Evolutionary conservation across 208 protist species (phyloP), one percentile per base, ranked within the genome.

Genomic region (Trypanosomatidae sp.): DNA sequence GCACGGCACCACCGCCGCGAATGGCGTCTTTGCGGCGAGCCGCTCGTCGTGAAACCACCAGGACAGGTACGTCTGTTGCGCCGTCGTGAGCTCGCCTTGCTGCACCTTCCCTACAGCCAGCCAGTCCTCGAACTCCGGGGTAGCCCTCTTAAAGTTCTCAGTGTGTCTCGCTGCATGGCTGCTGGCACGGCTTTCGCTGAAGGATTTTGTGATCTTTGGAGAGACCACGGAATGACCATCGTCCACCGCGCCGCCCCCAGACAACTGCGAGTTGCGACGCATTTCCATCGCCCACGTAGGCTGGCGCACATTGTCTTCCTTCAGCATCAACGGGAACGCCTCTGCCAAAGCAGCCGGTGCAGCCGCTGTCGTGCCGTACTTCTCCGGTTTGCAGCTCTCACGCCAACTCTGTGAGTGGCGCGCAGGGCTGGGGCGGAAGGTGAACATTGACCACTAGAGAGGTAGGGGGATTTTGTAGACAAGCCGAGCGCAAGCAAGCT

Each of bases 1-100:
- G 73, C 81, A 94, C 9, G 86, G 86, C 22, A 89, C 83, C 58
- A 94, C 70, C 3, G 86, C 89, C 10, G 81, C 74, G 62, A 91
- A 94, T 2, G 86, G 86, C 15, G 89, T 91, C 74, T 82, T 80
- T 28, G 58, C 70, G 0, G 82, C 72, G 25, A 94, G 72, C 9
- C 44, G 60, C 44, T 91, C 85, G 28, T 81, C 66, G 44, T 89
- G 84, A 66, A 80, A 94, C 89, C 89, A 94, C 22, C 79, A 73
- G 36, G 67, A 77, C 33, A 77, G 36, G 50, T 77, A 46, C 13
- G 60, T 39, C 46, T 49, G 55, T 8, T 72, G 44, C 15, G 43
- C 71, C 30, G 65, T 72, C 41, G 30, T 62, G 50, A 62, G 19
- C 39, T 52, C 50, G 2, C 44, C 66, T 41, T 69, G 44, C 49